A percentile compares a stretch with the other conserved stretches of the same genome.
phyloP scores from a whole-genome alignment of 2,329 filamentous ascomycete genomes.

The Gyromitra esculenta region DNA sequence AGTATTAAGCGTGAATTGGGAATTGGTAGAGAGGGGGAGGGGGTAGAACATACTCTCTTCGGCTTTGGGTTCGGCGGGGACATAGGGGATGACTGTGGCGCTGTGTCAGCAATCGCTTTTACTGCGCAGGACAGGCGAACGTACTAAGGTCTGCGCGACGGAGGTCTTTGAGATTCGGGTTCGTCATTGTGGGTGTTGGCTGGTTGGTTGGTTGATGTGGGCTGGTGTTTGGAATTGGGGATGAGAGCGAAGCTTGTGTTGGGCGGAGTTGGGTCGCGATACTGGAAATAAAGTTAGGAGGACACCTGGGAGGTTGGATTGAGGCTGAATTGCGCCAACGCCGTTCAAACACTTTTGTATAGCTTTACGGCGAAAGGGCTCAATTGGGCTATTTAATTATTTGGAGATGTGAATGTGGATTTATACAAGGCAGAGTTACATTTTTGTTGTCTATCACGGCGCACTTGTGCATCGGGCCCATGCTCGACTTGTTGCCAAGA shows the following conservation, averaged over 20 bases:
- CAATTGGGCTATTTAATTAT: slow-evolving; percentile 10
- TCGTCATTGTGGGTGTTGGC: slow-evolving; percentile 34
- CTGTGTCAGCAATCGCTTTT: slow-evolving; percentile 31
- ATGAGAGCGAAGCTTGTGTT: slow-evolving; percentile 1
- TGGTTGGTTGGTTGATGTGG: neutral
- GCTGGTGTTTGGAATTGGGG: slow-evolving; percentile 8
- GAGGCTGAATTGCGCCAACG: slow-evolving; percentile 1
- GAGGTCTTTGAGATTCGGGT: slow-evolving; percentile 53
- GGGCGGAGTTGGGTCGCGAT: slow-evolving; percentile 1
- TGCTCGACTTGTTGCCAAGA: slow-evolving; percentile 30
- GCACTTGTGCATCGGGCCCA: neutral
- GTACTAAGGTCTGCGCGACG: slow-evolving; percentile 52
- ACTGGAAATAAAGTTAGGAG: slow-evolving; percentile 26
- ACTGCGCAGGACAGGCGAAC: neutral
- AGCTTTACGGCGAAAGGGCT: neutral
- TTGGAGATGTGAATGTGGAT: neutral
- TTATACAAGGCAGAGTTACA: neutral
- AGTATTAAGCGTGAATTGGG: slow-evolving; percentile 10
- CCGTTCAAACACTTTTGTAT: neutral
- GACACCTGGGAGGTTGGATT: slow-evolving; percentile 41
- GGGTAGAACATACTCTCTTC: slow-evolving; percentile 46
- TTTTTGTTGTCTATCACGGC: neutral
- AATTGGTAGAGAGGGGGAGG: neutral
- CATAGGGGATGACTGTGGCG: slow-evolving; percentile 53
- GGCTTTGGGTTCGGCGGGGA: slow-evolving; percentile 43